Conservation (phyloP, 768 basidiomycete genomes). For the Pisolithus orientalis region DNA sequence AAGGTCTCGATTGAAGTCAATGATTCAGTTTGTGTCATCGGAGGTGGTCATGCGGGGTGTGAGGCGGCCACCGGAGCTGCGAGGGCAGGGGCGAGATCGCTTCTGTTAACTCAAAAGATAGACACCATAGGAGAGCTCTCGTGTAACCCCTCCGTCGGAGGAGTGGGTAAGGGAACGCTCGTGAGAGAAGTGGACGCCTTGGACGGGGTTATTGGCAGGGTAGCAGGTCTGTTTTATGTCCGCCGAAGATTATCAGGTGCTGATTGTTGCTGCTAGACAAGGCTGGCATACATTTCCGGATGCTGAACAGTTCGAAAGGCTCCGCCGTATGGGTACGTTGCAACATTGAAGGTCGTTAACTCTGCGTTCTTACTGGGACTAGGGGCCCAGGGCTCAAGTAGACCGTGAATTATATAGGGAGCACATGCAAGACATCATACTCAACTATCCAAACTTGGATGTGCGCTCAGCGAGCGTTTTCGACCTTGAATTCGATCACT, state of each 20-base stretch:
- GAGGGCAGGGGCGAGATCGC: slow-evolving; percentile 71
- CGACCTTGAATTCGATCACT: slow-evolving; percentile 63
- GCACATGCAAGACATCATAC: slow-evolving; percentile 69
- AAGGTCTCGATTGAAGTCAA: slow-evolving; percentile 39
- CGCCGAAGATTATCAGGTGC: not conserved
- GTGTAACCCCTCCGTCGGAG: slow-evolving; percentile 90
- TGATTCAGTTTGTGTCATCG: slow-evolving; percentile 69
- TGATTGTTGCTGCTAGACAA: slow-evolving; percentile 46
- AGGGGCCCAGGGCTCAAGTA: slow-evolving; percentile 89
- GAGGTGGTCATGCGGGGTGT: slow-evolving; percentile 90
- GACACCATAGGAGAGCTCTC: slow-evolving; percentile 81
- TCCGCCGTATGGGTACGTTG: slow-evolving; percentile 78
- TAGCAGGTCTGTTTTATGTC: slow-evolving; percentile 53
- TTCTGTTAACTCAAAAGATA: slow-evolving; percentile 76
- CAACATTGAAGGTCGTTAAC: too few relatives aligned
- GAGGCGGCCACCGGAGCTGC: slow-evolving; percentile 88
- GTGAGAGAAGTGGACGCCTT: slow-evolving; percentile 90
- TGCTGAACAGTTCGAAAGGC: slow-evolving; percentile 81
- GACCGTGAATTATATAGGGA: slow-evolving; percentile 79
- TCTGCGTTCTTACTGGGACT: not conserved
- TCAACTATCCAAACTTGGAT: slow-evolving; percentile 62
- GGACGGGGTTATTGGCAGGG: slow-evolving; percentile 77
- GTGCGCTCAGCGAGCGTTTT: slow-evolving; percentile 71
- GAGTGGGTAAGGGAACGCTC: slow-evolving; percentile 86
- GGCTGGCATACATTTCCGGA: slow-evolving; percentile 84